A percentile compares a stretch with the other conserved stretches of the same genome.
These are phyloP conservation scores for Salvia miltiorrhiza DNA, from an alignment of 257 asterid species.

Conservation along the genomic window DNA sequence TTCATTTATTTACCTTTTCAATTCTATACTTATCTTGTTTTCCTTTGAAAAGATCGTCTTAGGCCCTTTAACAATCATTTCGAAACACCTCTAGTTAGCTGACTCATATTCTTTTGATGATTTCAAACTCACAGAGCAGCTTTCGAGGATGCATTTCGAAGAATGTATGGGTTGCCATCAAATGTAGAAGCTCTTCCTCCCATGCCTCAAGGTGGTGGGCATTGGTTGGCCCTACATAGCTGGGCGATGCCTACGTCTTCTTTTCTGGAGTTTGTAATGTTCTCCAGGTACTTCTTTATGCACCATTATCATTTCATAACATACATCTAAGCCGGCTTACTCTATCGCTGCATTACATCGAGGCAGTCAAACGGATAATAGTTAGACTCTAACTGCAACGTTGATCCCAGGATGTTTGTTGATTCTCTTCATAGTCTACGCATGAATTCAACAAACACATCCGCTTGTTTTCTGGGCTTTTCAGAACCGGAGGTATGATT, in stretches of 20 bases:
- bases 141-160: constrained; percentile 78
- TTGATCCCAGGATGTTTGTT: constrained; percentile 70
- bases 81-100: constrained; percentile 12
- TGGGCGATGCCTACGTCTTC: constrained; percentile 99
- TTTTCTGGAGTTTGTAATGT: constrained; percentile 89
- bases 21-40: not conserved
- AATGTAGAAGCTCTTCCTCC: constrained; percentile 90
- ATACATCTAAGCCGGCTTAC: not conserved
- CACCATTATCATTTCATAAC: constrained; percentile 5
- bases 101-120: constrained; percentile 4
- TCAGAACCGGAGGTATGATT: constrained; percentile 61
- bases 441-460: constrained; percentile 32
- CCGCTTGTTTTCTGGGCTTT: constrained; percentile 59
- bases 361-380: constrained; percentile 6
- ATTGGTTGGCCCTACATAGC: constrained; percentile 84
- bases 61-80: constrained; percentile 2
- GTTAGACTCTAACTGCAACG: constrained; percentile 16
- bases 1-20: not conserved
- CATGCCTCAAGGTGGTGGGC: constrained; percentile 97
- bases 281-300: constrained; percentile 61
- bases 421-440: constrained; percentile 78
- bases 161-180: constrained; percentile 83
- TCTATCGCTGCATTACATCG: not conserved
- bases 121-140: constrained; percentile 50
- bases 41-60: not conserved